Evolutionary conservation across 1,139 yeast genomes (phyloP).

Genomic region (Kodamaea suecica): DNA sequence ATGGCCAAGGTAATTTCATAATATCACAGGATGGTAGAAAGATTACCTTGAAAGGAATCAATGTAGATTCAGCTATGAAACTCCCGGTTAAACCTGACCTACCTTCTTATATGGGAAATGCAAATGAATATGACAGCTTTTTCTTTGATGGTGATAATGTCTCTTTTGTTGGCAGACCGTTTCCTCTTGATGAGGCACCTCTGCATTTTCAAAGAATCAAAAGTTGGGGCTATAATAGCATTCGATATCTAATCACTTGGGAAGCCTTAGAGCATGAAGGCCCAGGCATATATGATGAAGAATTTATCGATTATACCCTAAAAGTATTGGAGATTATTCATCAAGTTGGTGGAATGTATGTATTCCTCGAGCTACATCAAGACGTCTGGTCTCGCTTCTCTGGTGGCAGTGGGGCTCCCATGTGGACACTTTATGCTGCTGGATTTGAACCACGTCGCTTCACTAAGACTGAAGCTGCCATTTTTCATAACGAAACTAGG

Average conservation of each 20-base stretch:
- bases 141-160: slow-evolving; percentile 70
- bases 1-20: slow-evolving; percentile 53
- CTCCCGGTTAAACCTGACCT: slow-evolving; percentile 55
- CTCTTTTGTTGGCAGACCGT: slow-evolving; percentile 80
- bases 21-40: slow-evolving; percentile 56
- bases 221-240: slow-evolving; percentile 77
- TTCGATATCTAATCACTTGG: slow-evolving; percentile 82
- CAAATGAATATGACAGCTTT: slow-evolving; percentile 41
- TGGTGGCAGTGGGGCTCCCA: slow-evolving; percentile 96
- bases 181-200: slow-evolving; percentile 69
- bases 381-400: slow-evolving; percentile 89
- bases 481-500: slow-evolving; percentile 57
- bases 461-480: slow-evolving; percentile 65
- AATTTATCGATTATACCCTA: slow-evolving; percentile 67
- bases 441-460: slow-evolving; percentile 80
- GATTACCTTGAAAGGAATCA: slow-evolving; percentile 73
- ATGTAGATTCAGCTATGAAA: slow-evolving; percentile 75
- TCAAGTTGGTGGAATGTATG: slow-evolving; percentile 70
- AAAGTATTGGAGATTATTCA: slow-evolving; percentile 57
- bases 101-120: slow-evolving; percentile 49
- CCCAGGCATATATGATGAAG: slow-evolving; percentile 80
- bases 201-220: slow-evolving; percentile 67
- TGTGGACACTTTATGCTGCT: slow-evolving; percentile 95
- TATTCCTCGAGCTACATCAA: slow-evolving; percentile 86
- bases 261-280: slow-evolving; percentile 90